Base-by-base conservation (phyloP, 495 filamentous ascomycete genomes). In the Talaromyces ruber region DNA sequence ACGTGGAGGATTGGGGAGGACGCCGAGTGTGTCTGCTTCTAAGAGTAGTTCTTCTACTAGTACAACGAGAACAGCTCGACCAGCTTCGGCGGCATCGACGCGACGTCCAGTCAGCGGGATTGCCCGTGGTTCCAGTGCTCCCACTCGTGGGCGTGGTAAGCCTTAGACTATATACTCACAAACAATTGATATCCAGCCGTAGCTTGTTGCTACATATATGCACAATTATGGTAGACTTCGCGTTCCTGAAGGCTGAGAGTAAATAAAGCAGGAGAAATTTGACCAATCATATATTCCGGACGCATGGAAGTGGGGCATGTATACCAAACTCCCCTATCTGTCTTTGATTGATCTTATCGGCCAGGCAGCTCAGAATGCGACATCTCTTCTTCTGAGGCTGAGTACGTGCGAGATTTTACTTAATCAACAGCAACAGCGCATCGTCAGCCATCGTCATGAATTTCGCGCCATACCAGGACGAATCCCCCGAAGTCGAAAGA, bases 391-490 rank as follows among this genome's bases (percentile, higher is more conserved):
- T 39, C 34, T 39, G 14, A 16, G 14, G 32, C 9, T 37, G 34
- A 16, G 34, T 11, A 37, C 34, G 32, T 2, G n/a, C n/a, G n/a
- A n/a, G n/a, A n/a, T n/a, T n/a, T n/a, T n/a, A n/a, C n/a, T n/a
- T n/a, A n/a, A n/a, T n/a, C 24, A 16, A 43, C 12, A 11, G 22
- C 4, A 37, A 59, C 16, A 43, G 5, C 30, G 34, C 22, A 43
- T 3, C 5, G 57, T n/a, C n/a, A n/a, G n/a, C 5, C 29, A 59
- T 57, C 39, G 57, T 18, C 34, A 95, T 95, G 90, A 91, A 97
- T 74, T 98, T 98, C 75, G 93, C 93, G 28, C 93, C 93, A 30
- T 98, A 98, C 76, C 93, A 98, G 80, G 84, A 92, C 74, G 86
- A 87, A 62, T 87, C 88, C 12, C 92, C 92, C 24, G 91, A 93